A percentile compares a stretch with the other conserved stretches of the same genome.
Conservation (phyloP, 768 basidiomycete species). For the Xanthoconium stramineum region DNA sequence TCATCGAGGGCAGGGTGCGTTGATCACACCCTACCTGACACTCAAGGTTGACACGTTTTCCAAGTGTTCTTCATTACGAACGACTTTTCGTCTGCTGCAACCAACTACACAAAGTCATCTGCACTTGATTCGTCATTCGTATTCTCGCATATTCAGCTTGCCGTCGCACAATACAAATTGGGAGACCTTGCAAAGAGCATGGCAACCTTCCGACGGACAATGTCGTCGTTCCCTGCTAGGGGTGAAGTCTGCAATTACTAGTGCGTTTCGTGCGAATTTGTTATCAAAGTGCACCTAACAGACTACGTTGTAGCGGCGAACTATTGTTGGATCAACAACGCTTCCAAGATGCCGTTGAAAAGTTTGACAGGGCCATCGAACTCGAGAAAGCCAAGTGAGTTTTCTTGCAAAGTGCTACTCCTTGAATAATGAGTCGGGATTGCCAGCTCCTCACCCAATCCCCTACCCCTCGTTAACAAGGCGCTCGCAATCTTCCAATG, state of each 20-base stretch:
- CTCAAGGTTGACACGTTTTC: not conserved
- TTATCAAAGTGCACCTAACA: not conserved
- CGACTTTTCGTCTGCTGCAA: slow-evolving; percentile 80
- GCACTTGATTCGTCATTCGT: slow-evolving; percentile 85
- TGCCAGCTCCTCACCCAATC: slow-evolving; percentile 61
- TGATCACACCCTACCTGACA: not conserved
- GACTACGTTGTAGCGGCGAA: slow-evolving; percentile 65
- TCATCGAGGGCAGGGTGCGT: slow-evolving; percentile 90
- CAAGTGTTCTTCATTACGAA: slow-evolving; percentile 93
- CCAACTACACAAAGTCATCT: slow-evolving; percentile 90
- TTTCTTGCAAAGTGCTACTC: not conserved
- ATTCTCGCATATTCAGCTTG: slow-evolving; percentile 95
- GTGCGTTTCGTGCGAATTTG: slow-evolving; percentile 41
- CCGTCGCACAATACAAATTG: slow-evolving; percentile 95
- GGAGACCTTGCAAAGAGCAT: slow-evolving; percentile 76
- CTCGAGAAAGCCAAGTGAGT: slow-evolving; percentile 74
- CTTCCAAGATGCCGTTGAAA: slow-evolving; percentile 84
- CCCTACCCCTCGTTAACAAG: slow-evolving; percentile 94
- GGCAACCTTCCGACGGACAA: slow-evolving; percentile 84
- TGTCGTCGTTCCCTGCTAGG: slow-evolving; percentile 79
- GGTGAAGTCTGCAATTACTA: slow-evolving; percentile 96
- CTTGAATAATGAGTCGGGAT: not conserved
- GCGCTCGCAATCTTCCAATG: slow-evolving; percentile 95
- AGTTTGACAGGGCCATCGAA: slow-evolving; percentile 90
- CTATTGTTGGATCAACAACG: slow-evolving; percentile 88